Conservation (phyloP, 2,329 filamentous ascomycete genomes). For the Trichophyton mentagrophytes region DNA sequence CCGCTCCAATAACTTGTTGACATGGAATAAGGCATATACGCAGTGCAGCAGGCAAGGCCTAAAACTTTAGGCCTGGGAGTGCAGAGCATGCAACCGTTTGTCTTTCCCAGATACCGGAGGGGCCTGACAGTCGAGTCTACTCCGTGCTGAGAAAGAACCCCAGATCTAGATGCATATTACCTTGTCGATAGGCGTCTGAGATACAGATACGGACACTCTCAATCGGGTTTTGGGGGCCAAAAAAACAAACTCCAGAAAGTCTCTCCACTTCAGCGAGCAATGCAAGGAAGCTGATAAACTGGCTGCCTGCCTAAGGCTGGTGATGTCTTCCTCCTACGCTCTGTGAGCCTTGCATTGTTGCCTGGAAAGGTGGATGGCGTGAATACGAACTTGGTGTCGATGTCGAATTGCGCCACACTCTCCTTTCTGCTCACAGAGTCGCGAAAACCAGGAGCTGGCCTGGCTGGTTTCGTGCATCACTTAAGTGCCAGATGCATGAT, state of each 20-base stretch:
- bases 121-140: not conserved
- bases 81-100: not conserved
- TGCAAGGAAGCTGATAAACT: not conserved
- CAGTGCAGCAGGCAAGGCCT: not conserved
- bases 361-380: not conserved
- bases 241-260: not conserved
- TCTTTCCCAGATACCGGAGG: not conserved
- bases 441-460: not conserved
- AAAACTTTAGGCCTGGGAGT: not conserved
- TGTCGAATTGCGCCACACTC: not conserved
- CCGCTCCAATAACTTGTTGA: not conserved
- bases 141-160: not conserved
- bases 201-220: not conserved
- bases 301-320: not conserved
- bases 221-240: not conserved
- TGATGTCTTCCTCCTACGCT: not conserved
- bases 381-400: not conserved
- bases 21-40: slow-evolving; percentile 3
- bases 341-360: not conserved
- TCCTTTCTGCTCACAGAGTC: not conserved
- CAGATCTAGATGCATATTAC: not conserved
- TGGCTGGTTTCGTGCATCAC: slow-evolving; percentile 1
- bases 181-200: not conserved
- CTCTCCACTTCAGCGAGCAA: not conserved
- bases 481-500: not conserved